These are phyloP conservation scores for Neocucurbitaria cava DNA, from an alignment of 2,329 filamentous ascomycete species.

Conservation along the genomic window DNA sequence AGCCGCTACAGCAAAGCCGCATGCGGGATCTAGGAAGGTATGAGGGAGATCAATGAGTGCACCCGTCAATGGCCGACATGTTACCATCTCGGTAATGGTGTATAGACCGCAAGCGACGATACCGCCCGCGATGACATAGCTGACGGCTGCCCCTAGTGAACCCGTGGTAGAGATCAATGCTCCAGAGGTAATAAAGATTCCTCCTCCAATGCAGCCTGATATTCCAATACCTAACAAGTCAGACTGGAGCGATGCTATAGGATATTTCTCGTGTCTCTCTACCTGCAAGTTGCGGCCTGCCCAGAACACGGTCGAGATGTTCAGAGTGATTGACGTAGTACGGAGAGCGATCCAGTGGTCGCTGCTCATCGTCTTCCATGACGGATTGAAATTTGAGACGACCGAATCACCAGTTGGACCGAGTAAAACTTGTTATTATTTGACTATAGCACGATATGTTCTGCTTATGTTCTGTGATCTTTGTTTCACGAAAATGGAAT, in stretches of 20 bases:
- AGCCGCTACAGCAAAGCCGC: conserved; percentile 28
- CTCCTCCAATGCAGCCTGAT: conserved; percentile 28
- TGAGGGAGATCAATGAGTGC: conserved; percentile 31
- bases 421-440: background rate
- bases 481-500: too few relatives aligned
- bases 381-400: background rate
- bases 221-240: conserved; percentile 27
- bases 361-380: conserved; percentile 11
- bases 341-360: conserved; percentile 27
- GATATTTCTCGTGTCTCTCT: background rate
- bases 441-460: background rate
- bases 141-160: conserved; percentile 27
- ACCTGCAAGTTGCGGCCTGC: conserved; percentile 30
- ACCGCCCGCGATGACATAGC: conserved; percentile 28
- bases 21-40: conserved; percentile 29
- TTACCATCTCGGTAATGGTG: conserved; percentile 32
- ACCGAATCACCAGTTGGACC: background rate
- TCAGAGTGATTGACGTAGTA: conserved; percentile 25
- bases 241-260: background rate
- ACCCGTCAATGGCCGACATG: conserved; percentile 29
- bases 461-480: too few relatives aligned
- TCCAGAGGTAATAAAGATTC: conserved; percentile 27
- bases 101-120: conserved; percentile 30
- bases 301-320: conserved; percentile 28
- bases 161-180: conserved; percentile 25